Evolutionary conservation across 2,329 filamentous ascomycete species (phyloP).

Genomic region (Xylariomycetidae sp.): DNA sequence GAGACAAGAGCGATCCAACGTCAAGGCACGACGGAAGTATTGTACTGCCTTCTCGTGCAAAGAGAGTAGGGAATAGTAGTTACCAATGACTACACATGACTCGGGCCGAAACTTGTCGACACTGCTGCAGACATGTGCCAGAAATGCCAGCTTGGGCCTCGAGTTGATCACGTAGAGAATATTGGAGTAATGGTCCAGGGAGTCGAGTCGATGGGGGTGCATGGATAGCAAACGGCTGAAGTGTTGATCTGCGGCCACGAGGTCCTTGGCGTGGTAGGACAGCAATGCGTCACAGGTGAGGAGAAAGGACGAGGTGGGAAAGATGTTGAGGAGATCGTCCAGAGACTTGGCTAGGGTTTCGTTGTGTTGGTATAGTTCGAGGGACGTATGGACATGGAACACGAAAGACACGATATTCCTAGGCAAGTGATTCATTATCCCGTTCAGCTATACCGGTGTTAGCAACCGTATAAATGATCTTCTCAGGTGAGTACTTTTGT

Average conservation of each 20-base stretch:
- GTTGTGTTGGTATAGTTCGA: conserved; percentile 86
- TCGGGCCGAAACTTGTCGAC: conserved; percentile 96
- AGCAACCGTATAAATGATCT: conserved; percentile 12
- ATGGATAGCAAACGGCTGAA: conserved; percentile 77
- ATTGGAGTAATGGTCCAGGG: conserved; percentile 93
- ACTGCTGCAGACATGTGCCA: conserved; percentile 84
- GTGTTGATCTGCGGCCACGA: conserved; percentile 62
- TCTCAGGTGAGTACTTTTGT: neutral
- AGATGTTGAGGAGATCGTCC: conserved; percentile 74
- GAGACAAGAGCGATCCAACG: conserved; percentile 82
- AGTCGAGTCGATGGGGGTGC: conserved; percentile 72
- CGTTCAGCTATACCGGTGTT: conserved; percentile 55
- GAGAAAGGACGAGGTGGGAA: conserved; percentile 83
- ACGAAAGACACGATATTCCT: conserved; percentile 91
- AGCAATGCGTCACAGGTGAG: conserved; percentile 85
- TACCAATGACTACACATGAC: conserved; percentile 93
- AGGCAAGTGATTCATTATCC: conserved; percentile 68
- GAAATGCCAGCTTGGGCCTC: conserved; percentile 83
- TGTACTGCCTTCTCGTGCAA: conserved; percentile 97
- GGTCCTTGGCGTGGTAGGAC: conserved; percentile 83
- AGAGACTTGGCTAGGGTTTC: conserved; percentile 70
- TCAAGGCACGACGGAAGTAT: conserved; percentile 91
- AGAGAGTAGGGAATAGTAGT: conserved; percentile 92
- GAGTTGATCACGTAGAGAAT: conserved; percentile 91
- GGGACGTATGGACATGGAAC: conserved; percentile 85